Percentiles rank a stretch among this genome's conserved stretches.
Evolutionary conservation across 139 green algal genomes (phyloP).

Genomic region (Mychonastes homosphaera): DNA sequence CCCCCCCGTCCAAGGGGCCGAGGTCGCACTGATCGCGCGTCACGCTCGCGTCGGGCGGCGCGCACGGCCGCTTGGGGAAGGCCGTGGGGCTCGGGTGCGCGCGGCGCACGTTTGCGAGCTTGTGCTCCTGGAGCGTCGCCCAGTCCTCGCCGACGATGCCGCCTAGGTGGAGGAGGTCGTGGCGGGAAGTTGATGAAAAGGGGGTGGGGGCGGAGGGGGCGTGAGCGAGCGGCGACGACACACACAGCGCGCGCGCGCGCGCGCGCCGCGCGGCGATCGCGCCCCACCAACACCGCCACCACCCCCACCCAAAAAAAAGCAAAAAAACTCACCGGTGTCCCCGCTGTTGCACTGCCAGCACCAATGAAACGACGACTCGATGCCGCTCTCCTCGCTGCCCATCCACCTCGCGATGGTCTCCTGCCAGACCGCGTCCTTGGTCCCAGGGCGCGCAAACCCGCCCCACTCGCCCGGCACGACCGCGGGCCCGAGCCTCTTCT

Average conservation of each 20-base stretch:
- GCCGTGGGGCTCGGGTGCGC: conserved; percentile 17
- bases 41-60: no score
- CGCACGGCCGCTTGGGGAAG: no score
- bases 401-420: conserved; percentile 13
- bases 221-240: no score
- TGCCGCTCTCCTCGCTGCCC: conserved; percentile 6
- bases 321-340: conserved; percentile 14
- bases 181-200: no score
- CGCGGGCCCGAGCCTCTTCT: conserved; percentile 4
- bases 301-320: no score
- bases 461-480: conserved; percentile 25
- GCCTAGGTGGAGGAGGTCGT: no score
- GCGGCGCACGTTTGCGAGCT: conserved; percentile 12
- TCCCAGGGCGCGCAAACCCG: conserved; percentile 10
- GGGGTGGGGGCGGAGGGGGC: no score
- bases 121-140: conserved; percentile 12
- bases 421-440: conserved; percentile 12
- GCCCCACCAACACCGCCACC: no score
- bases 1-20: no score
- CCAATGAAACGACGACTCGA: conserved; percentile 26
- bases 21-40: no score
- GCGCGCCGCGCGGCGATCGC: no score
- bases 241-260: no score
- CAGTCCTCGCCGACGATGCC: conserved; percentile 24
- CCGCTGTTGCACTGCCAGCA: conserved; percentile 21